Percentiles rank a stretch among this genome's conserved stretches.
phyloP scores from a whole-genome alignment of 495 filamentous ascomycete genomes.

The Penicillium roqueforti region DNA sequence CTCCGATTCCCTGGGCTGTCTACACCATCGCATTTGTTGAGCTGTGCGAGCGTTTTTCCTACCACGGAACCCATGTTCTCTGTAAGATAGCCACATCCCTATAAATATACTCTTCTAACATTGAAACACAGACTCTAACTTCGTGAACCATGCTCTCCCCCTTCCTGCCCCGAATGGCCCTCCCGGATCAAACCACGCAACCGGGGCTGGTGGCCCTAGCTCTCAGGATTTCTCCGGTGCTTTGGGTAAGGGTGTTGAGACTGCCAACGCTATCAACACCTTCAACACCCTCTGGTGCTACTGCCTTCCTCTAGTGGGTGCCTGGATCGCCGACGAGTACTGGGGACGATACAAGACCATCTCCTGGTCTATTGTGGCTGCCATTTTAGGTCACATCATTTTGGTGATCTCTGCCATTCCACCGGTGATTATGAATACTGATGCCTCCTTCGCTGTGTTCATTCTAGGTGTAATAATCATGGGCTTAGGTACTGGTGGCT shows the following conservation, averaged over 20 bases:
- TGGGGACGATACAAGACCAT: slow-evolving; percentile 72
- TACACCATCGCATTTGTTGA: not conserved
- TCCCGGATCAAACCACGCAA: not conserved
- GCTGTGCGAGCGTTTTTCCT: not conserved
- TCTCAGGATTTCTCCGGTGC: slow-evolving; percentile 23
- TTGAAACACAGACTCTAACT: not conserved
- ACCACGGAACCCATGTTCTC: not conserved
- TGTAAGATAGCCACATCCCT: not conserved
- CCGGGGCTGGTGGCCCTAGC: slow-evolving; percentile 11
- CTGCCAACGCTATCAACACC: slow-evolving; percentile 24
- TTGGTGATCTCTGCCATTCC: not conserved
- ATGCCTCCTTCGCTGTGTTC: not conserved
- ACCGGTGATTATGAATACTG: not conserved
- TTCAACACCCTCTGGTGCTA: slow-evolving; percentile 74
- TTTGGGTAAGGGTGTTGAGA: slow-evolving; percentile 18
- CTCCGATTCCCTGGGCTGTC: not conserved
- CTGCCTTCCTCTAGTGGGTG: slow-evolving; percentile 61
- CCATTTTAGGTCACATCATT: not conserved
- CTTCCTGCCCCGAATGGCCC: not conserved
- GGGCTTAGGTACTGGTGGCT: not conserved
- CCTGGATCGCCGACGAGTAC: slow-evolving; percentile 68
- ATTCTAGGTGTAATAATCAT: not conserved
- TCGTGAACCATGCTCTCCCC: not conserved
- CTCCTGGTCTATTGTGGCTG: slow-evolving; percentile 23
- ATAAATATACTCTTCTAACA: not conserved